Evolutionary conservation across 2,329 filamentous ascomycete genomes (phyloP).

Genomic region (Elsinoe fawcettii): DNA sequence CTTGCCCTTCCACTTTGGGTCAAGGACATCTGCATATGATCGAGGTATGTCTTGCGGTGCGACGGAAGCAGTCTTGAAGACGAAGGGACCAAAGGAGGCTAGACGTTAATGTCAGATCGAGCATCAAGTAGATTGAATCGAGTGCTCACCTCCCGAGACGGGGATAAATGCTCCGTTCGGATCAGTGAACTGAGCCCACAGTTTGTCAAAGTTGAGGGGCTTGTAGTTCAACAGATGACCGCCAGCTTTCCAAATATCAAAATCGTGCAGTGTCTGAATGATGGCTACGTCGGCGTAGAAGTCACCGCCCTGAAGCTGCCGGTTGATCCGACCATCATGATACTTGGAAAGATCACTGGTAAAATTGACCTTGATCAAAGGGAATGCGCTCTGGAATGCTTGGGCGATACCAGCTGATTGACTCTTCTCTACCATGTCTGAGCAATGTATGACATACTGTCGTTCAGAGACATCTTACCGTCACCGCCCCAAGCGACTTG

Average conservation of each 20-base stretch:
- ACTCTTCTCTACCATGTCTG: background rate
- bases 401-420: slow-evolving; percentile 36
- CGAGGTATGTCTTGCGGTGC: slow-evolving; percentile 26
- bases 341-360: slow-evolving; percentile 52
- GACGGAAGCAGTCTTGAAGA: slow-evolving; percentile 33
- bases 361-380: slow-evolving; percentile 45
- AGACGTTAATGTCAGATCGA: background rate
- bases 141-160: background rate
- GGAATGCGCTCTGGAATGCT: slow-evolving; percentile 42
- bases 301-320: slow-evolving; percentile 21
- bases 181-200: slow-evolving; percentile 22
- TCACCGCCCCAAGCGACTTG: slow-evolving; percentile 46
- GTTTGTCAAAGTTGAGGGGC: slow-evolving; percentile 39
- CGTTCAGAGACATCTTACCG: slow-evolving; percentile 25
- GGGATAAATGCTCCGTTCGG: background rate
- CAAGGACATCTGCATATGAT: slow-evolving; percentile 39
- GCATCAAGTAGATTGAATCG: background rate
- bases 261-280: slow-evolving; percentile 48
- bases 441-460: background rate
- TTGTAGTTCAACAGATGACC: slow-evolving; percentile 45
- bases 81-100: slow-evolving; percentile 21
- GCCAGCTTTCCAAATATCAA: slow-evolving; percentile 43
- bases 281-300: slow-evolving; percentile 43
- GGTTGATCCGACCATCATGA: slow-evolving; percentile 42
- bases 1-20: slow-evolving; percentile 47